Conservation (phyloP, 164 flowering plant species). For the Vitis riparia region DNA sequence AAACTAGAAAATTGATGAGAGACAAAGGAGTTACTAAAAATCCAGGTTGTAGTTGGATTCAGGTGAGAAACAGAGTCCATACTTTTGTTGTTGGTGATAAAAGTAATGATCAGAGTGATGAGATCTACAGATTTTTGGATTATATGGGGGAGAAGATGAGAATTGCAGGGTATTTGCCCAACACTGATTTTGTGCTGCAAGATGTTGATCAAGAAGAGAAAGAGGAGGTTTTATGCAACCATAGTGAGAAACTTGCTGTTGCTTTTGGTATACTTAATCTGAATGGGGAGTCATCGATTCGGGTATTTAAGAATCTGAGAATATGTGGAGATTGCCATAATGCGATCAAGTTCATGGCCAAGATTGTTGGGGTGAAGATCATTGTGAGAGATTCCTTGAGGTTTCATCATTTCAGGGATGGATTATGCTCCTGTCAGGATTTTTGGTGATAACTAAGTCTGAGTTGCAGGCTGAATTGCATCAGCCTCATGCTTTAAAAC, state of each 20-base stretch:
- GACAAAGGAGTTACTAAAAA: conserved; percentile 42
- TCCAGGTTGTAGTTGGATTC: conserved; percentile 68
- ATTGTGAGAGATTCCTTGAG: conserved; percentile 53
- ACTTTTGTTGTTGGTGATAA: conserved; percentile 52
- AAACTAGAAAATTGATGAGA: conserved; percentile 55
- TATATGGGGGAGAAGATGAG: conserved; percentile 46
- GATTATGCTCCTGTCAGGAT: conserved; percentile 52
- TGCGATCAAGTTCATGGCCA: conserved; percentile 53
- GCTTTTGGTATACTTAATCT: conserved; percentile 55
- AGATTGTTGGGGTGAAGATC: conserved; percentile 43
- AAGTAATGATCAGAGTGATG: conserved; percentile 30
- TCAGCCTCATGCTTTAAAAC: no score
- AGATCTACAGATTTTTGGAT: conserved; percentile 38
- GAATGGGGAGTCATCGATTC: conserved; percentile 37
- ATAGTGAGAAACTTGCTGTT: conserved; percentile 62
- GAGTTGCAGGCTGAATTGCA: no score
- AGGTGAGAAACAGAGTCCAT: conserved; percentile 44
- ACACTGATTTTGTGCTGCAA: conserved; percentile 55
- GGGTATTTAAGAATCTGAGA: conserved; percentile 60
- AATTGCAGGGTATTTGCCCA: conserved; percentile 43
- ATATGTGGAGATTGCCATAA: conserved; percentile 49
- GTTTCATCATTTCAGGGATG: conserved; percentile 56
- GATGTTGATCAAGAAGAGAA: conserved; percentile 59
- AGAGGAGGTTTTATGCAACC: conserved; percentile 46
- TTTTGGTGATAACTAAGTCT: conserved; percentile 40